Evolutionary conservation across 805 yeast species (phyloP).

Genomic region (Babjeviella inositovora): DNA sequence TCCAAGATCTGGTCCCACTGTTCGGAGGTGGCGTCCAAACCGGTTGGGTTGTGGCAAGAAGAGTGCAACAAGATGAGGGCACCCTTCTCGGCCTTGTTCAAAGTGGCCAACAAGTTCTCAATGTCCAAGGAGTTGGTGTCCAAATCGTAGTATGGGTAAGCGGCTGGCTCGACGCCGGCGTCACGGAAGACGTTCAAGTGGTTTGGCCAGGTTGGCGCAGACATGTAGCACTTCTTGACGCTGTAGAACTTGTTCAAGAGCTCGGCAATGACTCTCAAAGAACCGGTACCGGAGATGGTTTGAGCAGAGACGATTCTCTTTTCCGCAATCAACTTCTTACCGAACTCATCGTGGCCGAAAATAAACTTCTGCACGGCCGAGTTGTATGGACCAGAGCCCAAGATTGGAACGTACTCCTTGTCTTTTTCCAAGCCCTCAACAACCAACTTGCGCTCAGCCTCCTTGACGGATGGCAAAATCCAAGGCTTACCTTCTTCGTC

Average conservation of each 20-base stretch:
- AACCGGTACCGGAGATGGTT: conserved; percentile 29
- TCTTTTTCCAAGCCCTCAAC: conserved; percentile 19
- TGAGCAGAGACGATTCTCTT: conserved; percentile 26
- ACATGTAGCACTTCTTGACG: conserved; percentile 19
- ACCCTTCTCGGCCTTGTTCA: conserved; percentile 14
- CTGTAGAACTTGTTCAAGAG: conserved; percentile 21
- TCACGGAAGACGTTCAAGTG: conserved; percentile 28
- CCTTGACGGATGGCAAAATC: conserved; percentile 24
- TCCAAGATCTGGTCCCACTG: conserved; percentile 28
- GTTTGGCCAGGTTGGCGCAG: conserved; percentile 32
- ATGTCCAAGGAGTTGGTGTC: conserved; percentile 21
- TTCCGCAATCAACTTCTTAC: conserved; percentile 19
- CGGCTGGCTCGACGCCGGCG: conserved; percentile 22
- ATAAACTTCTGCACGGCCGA: conserved; percentile 20
- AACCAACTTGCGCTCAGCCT: conserved; percentile 20
- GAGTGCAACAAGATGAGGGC: conserved; percentile 24
- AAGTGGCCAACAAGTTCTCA: conserved; percentile 18
- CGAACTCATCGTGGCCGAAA: conserved; percentile 25
- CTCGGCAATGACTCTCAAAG: conserved; percentile 27
- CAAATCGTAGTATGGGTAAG: conserved; percentile 23
- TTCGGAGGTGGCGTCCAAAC: conserved; percentile 25
- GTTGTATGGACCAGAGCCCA: conserved; percentile 22
- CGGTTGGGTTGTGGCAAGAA: conserved; percentile 32
- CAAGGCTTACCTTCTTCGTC: conserved; percentile 25
- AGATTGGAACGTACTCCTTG: conserved; percentile 27